Evolutionary conservation across 2,329 filamentous ascomycete species (phyloP).

Genomic region (Trichoderma breve): DNA sequence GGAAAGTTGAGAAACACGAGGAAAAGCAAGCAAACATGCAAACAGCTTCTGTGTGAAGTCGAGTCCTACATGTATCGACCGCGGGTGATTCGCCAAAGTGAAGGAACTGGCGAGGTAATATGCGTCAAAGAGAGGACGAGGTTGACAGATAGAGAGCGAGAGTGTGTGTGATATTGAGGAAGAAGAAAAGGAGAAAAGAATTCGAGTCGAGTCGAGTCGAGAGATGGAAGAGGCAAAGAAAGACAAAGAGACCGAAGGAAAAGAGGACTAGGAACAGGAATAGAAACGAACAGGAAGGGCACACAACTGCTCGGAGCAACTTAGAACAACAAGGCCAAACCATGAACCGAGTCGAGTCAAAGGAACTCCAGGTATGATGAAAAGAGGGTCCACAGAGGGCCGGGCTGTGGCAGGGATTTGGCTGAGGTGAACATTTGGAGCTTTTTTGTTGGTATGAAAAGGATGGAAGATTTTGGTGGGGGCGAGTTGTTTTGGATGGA

Average conservation of each 20-base stretch:
- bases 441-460: background rate
- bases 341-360: background rate
- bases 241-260: background rate
- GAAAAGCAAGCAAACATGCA: conserved; percentile 13
- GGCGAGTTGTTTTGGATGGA: background rate
- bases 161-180: background rate
- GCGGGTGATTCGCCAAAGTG: background rate
- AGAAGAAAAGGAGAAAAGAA: background rate
- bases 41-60: background rate
- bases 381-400: conserved; percentile 4
- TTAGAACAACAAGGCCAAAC: background rate
- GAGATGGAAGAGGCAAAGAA: background rate
- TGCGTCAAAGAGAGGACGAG: background rate
- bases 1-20: background rate
- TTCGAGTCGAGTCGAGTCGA: background rate
- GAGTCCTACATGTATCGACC: background rate
- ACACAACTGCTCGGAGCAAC: background rate
- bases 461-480: conserved; percentile 9
- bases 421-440: background rate
- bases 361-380: conserved; percentile 1
- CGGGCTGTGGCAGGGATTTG: background rate
- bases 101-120: background rate
- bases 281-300: background rate
- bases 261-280: background rate
- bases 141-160: background rate